Evolutionary conservation across 495 filamentous ascomycete species (phyloP).

Genomic region (Penicillium parvum): DNA sequence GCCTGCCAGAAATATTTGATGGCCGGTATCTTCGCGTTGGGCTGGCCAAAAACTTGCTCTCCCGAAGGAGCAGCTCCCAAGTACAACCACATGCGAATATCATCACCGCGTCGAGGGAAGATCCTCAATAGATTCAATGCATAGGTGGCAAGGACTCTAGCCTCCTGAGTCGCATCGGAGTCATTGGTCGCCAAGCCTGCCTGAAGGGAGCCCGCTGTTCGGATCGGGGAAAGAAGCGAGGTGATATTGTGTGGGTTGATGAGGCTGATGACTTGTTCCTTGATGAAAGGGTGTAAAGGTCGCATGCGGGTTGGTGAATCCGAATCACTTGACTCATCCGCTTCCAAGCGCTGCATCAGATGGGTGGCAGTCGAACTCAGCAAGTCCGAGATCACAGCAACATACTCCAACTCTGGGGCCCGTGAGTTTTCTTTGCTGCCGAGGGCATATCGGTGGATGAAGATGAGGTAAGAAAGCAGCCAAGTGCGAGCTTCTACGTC

Average conservation of each 20-base stretch:
- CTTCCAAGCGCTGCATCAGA: slow-evolving; percentile 52
- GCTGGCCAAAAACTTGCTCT: slow-evolving; percentile 29
- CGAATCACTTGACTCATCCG: slow-evolving; percentile 38
- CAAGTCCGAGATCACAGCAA: slow-evolving; percentile 60
- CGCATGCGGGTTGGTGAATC: slow-evolving; percentile 20
- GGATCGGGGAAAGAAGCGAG: slow-evolving; percentile 49
- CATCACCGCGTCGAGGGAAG: slow-evolving; percentile 78
- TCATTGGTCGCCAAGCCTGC: slow-evolving; percentile 19
- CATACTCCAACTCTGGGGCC: slow-evolving; percentile 54
- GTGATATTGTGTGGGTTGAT: slow-evolving; percentile 63
- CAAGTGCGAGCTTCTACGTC: slow-evolving; percentile 53
- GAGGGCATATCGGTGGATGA: slow-evolving; percentile 55
- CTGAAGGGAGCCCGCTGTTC: slow-evolving; percentile 26
- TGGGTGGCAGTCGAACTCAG: slow-evolving; percentile 58
- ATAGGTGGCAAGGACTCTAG: slow-evolving; percentile 76
- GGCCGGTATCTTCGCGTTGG: slow-evolving; percentile 54
- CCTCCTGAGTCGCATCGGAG: slow-evolving; percentile 50
- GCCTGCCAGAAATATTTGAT: slow-evolving; percentile 89
- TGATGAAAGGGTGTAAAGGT: slow-evolving; percentile 54
- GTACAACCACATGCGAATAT: slow-evolving; percentile 95
- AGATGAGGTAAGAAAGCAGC: slow-evolving; percentile 79
- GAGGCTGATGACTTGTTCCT: slow-evolving; percentile 56
- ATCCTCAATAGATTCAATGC: slow-evolving; percentile 79
- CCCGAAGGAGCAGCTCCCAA: slow-evolving; percentile 61
- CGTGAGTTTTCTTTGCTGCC: slow-evolving; percentile 37